phyloP scores from a whole-genome alignment of 306 rosid species.

The Cucumis sativus region Cucumber_9930_V3 NC_026657.2:33549501-33550000 shows the following conservation, averaged over 20 bases:
- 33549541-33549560: too few species aligned
- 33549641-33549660: not conserved
- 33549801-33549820: too few species aligned
- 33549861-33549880: not conserved
- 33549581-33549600: too few species aligned
- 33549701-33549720: too few species aligned
- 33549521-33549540: not conserved
- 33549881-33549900: not conserved
- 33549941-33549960: not conserved
- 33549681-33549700: too few species aligned
- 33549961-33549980: not conserved
- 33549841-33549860: too few species aligned
- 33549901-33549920: not conserved
- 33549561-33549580: too few species aligned
- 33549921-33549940: not conserved
- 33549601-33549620: not conserved
- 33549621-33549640: not conserved
- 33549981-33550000: not conserved
- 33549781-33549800: too few species aligned
- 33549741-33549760: too few species aligned
- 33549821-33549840: too few species aligned
- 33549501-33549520: not conserved
- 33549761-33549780: too few species aligned
- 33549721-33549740: too few species aligned
- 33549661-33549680: not conserved